Evolutionary conservation across 1,139 yeast genomes (phyloP), one percentile per base, ranked within the genome.

Genomic region (Saccharomyces hybrid): DNA sequence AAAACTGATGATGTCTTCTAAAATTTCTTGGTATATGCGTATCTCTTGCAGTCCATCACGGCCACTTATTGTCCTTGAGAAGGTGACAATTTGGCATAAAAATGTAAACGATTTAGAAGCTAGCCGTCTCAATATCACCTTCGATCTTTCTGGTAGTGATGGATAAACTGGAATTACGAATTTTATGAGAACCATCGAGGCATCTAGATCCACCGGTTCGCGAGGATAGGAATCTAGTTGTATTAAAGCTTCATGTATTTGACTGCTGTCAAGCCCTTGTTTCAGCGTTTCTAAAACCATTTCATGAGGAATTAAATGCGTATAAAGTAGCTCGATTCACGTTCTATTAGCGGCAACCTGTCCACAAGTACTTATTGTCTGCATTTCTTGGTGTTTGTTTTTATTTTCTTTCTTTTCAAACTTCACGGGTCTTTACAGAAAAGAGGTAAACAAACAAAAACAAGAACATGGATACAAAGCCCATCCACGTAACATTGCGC

Each of bases 131-230:
- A 65, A 44, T 5, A 50, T 26, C 1, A 20, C 11, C 30, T 53
- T 49, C 2, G 56, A 54, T 4, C 34, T 47, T 14, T 30, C 32
- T 1, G 52, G 52, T 23, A 67, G 50, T 1, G 70, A 65, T 6
- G 63, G 61, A 46, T 60, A 59, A 0, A 64, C 48, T 4, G 68
- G 68, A 11, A 65, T 41, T n/a, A 65, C 58, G 25, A 59, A 53
- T 34, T 61, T 61, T 13, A 63, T 55, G 9, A 66, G 42, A n/a
- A 54, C 54, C 54, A 65, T 54, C 2, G 58, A 52, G 6, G 55
- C 56, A 8, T 58, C 61, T 20, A 63, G 44, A 25, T 54, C 52
- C n/a, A 56, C 48, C 3, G 47, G 52, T 11, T 7, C 30, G 6
- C 25, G 9, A 7, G 28, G 28, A 26, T n/a, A 16, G 44, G 44